Evolutionary conservation across 208 protist genomes (phyloP).

Genomic region (Herpetomonas tarakana): DNA sequence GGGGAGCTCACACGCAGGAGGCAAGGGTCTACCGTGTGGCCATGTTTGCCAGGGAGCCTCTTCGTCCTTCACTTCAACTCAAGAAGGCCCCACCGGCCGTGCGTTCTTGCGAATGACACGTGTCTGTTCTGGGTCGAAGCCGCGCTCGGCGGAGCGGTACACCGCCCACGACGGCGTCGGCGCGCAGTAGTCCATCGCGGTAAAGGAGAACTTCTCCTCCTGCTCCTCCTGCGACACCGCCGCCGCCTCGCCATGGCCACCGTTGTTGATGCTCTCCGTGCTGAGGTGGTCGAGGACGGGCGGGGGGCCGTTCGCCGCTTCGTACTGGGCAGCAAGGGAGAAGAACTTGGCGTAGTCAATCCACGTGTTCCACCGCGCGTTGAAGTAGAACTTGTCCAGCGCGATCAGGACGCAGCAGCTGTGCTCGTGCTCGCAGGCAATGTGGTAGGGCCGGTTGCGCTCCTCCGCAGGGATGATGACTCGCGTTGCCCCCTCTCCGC

Average conservation of each 20-base stretch:
- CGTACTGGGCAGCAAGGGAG: slow-evolving; percentile 38
- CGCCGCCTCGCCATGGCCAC: background rate
- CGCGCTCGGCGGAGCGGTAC: slow-evolving; percentile 71
- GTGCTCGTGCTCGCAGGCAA: slow-evolving; percentile 92
- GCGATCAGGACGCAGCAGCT: slow-evolving; percentile 91
- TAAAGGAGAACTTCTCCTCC: slow-evolving; percentile 33
- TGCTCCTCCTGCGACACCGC: background rate
- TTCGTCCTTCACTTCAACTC: no score
- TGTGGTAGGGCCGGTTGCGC: slow-evolving; percentile 68
- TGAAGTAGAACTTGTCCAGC: slow-evolving; percentile 75
- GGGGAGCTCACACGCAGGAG: no score
- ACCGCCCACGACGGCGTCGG: slow-evolving; percentile 83
- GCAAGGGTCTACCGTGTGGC: no score
- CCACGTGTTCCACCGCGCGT: slow-evolving; percentile 87
- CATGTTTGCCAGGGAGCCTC: no score
- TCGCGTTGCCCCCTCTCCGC: slow-evolving; percentile 11
- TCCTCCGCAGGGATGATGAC: slow-evolving; percentile 31
- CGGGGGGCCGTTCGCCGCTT: slow-evolving; percentile 11
- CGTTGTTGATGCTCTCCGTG: background rate
- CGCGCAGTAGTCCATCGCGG: slow-evolving; percentile 69
- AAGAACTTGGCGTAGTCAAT: slow-evolving; percentile 90
- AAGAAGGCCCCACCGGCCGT: slow-evolving; percentile 39
- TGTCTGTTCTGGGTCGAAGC: slow-evolving; percentile 87
- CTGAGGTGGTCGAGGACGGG: background rate
- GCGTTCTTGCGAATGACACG: slow-evolving; percentile 64